A percentile compares a stretch with the other conserved stretches of the same genome.
Conservation (phyloP, 495 filamentous ascomycete genomes). For the Podospora conica region DNA sequence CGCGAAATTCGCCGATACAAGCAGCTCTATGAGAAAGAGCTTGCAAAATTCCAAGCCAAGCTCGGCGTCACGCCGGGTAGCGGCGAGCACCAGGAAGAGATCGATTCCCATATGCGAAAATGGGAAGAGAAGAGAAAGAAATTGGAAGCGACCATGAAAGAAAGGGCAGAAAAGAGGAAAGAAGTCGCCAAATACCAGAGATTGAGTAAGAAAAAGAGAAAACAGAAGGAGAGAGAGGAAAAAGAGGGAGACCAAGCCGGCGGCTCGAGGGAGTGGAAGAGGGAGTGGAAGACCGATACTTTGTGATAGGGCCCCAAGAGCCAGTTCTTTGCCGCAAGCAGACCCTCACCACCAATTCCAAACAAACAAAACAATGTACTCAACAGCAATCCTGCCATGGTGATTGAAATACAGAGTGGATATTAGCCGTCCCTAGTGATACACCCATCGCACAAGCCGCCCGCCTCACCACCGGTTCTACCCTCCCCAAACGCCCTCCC, state of each 20-base stretch:
- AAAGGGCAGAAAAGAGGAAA: not conserved
- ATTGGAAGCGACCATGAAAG: not conserved
- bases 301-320: too few relatives aligned
- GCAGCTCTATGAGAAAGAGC: not conserved
- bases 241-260: too few relatives aligned
- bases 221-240: not conserved
- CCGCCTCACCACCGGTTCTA: not conserved
- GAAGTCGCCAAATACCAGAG: too few relatives aligned
- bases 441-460: not conserved
- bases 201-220: not conserved
- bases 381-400: not conserved
- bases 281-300: too few relatives aligned
- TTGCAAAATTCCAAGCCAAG: not conserved
- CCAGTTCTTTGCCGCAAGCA: not conserved
- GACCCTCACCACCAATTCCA: too few relatives aligned
- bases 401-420: not conserved
- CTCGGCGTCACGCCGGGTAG: not conserved
- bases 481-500: not conserved
- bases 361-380: not conserved
- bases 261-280: too few relatives aligned
- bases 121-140: not conserved
- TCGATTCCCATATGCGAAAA: not conserved
- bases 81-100: not conserved
- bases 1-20: not conserved
- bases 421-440: not conserved